These are phyloP conservation scores for Drechslerella coelobrocha DNA, from an alignment of 2,329 filamentous ascomycete genomes.

Conservation along the genomic window DNA sequence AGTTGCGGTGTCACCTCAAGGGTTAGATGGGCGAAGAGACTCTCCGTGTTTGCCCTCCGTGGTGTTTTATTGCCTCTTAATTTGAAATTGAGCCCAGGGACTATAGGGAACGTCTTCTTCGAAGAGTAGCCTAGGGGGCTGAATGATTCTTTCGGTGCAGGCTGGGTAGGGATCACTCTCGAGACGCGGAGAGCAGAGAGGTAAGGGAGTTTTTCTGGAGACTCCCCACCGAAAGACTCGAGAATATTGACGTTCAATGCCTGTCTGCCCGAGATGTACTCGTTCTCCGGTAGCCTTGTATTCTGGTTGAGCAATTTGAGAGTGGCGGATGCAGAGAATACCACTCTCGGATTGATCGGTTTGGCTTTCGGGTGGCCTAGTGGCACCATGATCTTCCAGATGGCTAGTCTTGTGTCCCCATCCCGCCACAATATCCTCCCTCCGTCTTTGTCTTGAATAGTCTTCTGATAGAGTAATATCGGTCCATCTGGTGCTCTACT, in stretches of 20 bases:
- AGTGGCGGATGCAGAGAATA: constrained; percentile 64
- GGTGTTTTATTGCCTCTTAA: constrained; percentile 71
- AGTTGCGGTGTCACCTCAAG: constrained; percentile 75
- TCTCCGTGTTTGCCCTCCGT: constrained; percentile 66
- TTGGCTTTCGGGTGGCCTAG: constrained; percentile 54
- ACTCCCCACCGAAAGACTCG: constrained; percentile 73
- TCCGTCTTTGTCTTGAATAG: constrained; percentile 54
- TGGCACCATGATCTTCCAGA: constrained; percentile 55
- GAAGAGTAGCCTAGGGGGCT: constrained; percentile 71
- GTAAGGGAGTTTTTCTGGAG: constrained; percentile 69
- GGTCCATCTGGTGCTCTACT: constrained; percentile 59
- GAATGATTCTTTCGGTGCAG: constrained; percentile 66
- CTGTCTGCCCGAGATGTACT: constrained; percentile 73
- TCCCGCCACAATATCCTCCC: constrained; percentile 54
- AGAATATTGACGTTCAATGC: constrained; percentile 78
- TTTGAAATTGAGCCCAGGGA: constrained; percentile 74
- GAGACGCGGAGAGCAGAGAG: constrained; percentile 77
- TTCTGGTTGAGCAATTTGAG: constrained; percentile 63
- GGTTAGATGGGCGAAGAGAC: constrained; percentile 74
- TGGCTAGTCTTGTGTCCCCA: constrained; percentile 53
- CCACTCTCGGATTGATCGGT: constrained; percentile 56
- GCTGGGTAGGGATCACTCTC: constrained; percentile 72
- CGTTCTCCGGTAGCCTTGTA: constrained; percentile 61
- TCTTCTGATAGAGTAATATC: constrained; percentile 54
- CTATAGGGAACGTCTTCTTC: constrained; percentile 69